These are phyloP conservation scores for Kingdonia uniflora DNA, from an alignment of 164 flowering plant species.

Conservation along the genomic window DNA sequence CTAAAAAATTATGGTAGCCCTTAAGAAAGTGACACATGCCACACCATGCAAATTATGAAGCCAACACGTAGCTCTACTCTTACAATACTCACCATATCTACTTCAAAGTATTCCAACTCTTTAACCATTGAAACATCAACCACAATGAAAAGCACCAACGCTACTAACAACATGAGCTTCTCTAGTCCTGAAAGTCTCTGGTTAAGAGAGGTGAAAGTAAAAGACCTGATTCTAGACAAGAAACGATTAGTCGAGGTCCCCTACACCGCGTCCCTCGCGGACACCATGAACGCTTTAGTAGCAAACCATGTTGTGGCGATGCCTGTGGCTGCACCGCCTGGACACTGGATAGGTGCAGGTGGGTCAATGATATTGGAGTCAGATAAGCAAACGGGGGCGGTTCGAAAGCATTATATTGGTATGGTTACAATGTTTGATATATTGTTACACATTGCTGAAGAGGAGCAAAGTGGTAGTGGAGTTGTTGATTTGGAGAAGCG, in stretches of 20 bases:
- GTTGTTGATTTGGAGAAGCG: constrained; percentile 34
- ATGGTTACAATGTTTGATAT: constrained; percentile 86
- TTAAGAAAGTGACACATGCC: too few relatives aligned
- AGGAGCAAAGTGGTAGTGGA: constrained; percentile 13
- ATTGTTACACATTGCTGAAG: constrained; percentile 61
- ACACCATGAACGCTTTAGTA: constrained; percentile 22
- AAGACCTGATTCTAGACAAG: constrained; percentile 15
- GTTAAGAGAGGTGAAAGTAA: constrained; percentile 10
- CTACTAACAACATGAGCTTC: too few relatives aligned
- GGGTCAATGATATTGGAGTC: constrained; percentile 89
- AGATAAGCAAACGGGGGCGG: constrained; percentile 60
- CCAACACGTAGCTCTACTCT: too few relatives aligned
- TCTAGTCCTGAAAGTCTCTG: background rate
- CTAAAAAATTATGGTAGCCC: too few relatives aligned
- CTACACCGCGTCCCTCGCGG: constrained; percentile 20
- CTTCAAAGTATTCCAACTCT: too few relatives aligned
- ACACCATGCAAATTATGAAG: too few relatives aligned
- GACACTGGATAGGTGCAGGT: constrained; percentile 94
- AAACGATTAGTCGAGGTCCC: constrained; percentile 25
- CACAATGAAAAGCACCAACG: too few relatives aligned
- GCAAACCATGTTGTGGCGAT: constrained; percentile 22
- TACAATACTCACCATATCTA: too few relatives aligned
- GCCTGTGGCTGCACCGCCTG: constrained; percentile 91
- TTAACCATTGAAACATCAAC: too few relatives aligned
- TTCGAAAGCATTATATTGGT: constrained; percentile 84